Evolutionary conservation across 75 land plant species (phyloP), one percentile per base, ranked within the genome.

Genomic region (Larix kaempferi): DNA sequence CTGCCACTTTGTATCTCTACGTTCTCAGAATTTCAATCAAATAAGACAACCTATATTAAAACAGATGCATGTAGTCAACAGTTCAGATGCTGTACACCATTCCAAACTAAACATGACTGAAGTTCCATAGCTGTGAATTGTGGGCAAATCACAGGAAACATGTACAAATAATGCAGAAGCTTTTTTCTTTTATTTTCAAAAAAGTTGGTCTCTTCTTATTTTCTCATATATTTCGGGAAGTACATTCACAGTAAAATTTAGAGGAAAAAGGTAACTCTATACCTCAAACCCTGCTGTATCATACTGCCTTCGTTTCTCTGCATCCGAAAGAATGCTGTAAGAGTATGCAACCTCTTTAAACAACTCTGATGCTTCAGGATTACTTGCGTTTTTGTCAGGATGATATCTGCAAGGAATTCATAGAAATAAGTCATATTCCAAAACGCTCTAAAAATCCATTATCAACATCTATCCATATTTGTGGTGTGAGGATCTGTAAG

Each of bases 341-440:
- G 96, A 91, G 77, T 87, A 93, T 54, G 96, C 96, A 77, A 93
- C 96, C 76, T 91, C 94, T 76, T 93, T 93, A 77, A 93, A 93
- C 78, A 88, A 79, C 19, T 93, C 96, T 49, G 90, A 79, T 60
- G 96, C 96, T 85, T 93, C 96, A 73, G 94, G 94, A 73, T 93
- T 93, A 77, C 82, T 89, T 19, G 78, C 92, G 83, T 93, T 93
- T 82, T 93, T 93, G 77, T 93, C 96, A 56, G 96, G 96, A 80
- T 93, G 96, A 76, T 91, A 91, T 90, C 96, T 93, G 82, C 25
- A 74, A 25, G 15, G 10, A 16, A 77, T 10, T 5, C 27, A 56
- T 74, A 26, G 8, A 69, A 69, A 69, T 16, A 41, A 69, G 41
- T 17, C 17, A 65, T 65, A 29, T 17, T 65, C 69, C 69, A 33